phyloP scores from a whole-genome alignment of 208 protist genomes.

The Porcisia deanei region DNA sequence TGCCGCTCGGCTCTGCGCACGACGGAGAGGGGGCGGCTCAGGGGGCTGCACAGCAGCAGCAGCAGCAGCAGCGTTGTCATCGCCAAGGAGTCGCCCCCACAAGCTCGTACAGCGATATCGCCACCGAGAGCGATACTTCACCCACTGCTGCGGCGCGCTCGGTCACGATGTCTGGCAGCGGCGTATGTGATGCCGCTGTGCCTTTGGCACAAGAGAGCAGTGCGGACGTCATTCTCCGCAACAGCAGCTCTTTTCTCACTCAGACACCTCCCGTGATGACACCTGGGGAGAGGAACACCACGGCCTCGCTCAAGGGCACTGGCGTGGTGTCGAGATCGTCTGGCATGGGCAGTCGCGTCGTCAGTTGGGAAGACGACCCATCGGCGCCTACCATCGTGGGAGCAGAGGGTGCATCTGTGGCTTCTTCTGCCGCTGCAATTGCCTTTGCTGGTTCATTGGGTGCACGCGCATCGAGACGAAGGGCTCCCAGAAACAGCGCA shows the following conservation, averaged over 20 bases:
- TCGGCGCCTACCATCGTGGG: conserved; percentile 7
- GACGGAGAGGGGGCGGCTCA: conserved; percentile 13
- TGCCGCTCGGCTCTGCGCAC: conserved; percentile 8
- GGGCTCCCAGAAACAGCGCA: background rate
- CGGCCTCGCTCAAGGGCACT: background rate
- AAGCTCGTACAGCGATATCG: conserved; percentile 1
- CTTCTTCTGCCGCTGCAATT: conserved; percentile 5
- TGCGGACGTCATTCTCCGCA: conserved; percentile 17
- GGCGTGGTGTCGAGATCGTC: conserved; percentile 5
- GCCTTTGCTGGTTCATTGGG: background rate
- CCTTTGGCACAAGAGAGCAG: conserved; percentile 3
- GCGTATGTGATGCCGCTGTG: background rate
- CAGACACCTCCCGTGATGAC: background rate
- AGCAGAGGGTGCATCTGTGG: conserved; percentile 5
- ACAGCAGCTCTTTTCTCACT: background rate
- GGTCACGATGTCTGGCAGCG: background rate
- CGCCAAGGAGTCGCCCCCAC: background rate
- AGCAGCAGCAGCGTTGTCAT: conserved; percentile 7
- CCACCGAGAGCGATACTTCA: background rate
- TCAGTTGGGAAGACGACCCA: conserved; percentile 23
- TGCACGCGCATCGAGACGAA: background rate
- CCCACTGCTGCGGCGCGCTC: background rate
- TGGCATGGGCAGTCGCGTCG: conserved; percentile 16
- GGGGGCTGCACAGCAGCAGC: conserved; percentile 13
- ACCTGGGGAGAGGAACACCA: background rate